Evolutionary conservation across 2,329 filamentous ascomycete species (phyloP).

Genomic region (Penicillium sp.): DNA sequence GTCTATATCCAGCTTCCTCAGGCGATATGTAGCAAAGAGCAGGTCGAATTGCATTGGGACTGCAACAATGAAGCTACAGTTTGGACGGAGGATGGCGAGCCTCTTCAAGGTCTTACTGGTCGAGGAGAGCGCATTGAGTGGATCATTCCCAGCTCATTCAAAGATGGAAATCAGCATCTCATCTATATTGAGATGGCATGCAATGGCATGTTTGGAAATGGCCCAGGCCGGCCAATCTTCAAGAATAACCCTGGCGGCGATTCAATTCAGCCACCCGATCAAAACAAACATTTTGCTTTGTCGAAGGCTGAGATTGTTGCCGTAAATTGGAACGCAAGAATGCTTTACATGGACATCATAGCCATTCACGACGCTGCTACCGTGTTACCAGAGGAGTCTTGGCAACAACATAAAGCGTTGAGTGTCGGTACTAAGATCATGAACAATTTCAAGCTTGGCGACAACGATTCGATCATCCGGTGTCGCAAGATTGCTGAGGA

Average conservation of each 20-base stretch:
- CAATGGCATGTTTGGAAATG: conserved; percentile 98
- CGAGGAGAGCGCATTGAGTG: conserved; percentile 88
- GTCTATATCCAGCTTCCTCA: conserved; percentile 78
- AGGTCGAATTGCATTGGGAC: conserved; percentile 95
- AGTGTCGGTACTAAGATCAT: conserved; percentile 87
- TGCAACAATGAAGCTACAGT: conserved; percentile 92
- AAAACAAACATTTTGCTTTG: conserved; percentile 79
- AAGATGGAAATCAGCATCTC: conserved; percentile 82
- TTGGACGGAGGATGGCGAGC: conserved; percentile 85
- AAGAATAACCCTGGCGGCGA: conserved; percentile 68
- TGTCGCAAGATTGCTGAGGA: conserved; percentile 82
- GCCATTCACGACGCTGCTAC: conserved; percentile 89
- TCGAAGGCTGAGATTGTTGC: conserved; percentile 82
- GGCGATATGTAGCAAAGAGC: conserved; percentile 74
- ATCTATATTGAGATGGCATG: conserved; percentile 99
- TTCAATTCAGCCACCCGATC: conserved; percentile 83
- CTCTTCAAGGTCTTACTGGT: conserved; percentile 91
- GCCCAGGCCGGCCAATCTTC: conserved; percentile 40
- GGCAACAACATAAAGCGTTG: conserved; percentile 86
- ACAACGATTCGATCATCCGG: conserved; percentile 76
- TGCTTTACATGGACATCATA: conserved; percentile 91
- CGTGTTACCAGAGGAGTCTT: conserved; percentile 86
- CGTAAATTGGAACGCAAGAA: conserved; percentile 82
- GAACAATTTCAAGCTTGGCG: conserved; percentile 77
- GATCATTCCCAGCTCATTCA: conserved; percentile 81